These are phyloP conservation scores for Candida yuanshanica DNA, from an alignment of 805 yeast species.

Conservation along the genomic window DNA sequence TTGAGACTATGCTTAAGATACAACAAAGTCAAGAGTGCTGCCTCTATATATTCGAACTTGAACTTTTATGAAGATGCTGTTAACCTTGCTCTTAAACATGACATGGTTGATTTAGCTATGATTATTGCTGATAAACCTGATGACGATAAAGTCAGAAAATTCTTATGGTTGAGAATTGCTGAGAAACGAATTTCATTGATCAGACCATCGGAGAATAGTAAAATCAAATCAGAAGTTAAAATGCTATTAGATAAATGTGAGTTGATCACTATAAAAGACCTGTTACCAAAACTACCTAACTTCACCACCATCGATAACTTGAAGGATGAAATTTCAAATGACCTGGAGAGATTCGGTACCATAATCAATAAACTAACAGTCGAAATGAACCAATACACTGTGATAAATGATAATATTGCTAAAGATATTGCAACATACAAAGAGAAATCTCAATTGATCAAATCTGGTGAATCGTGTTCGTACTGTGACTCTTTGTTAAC, in stretches of 20 bases:
- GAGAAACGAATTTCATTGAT: slow-evolving; percentile 24
- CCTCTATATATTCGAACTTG: slow-evolving; percentile 63
- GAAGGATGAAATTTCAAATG: slow-evolving; percentile 74
- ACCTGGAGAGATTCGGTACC: slow-evolving; percentile 68
- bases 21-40: slow-evolving; percentile 57
- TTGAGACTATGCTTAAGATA: slow-evolving; percentile 64
- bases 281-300: slow-evolving; percentile 81
- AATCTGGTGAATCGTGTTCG: slow-evolving; percentile 81
- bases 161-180: slow-evolving; percentile 64
- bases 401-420: slow-evolving; percentile 54
- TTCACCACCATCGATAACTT: slow-evolving; percentile 75
- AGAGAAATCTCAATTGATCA: slow-evolving; percentile 57
- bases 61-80: slow-evolving; percentile 78
- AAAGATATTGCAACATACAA: slow-evolving; percentile 48
- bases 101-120: slow-evolving; percentile 52
- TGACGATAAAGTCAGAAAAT: slow-evolving; percentile 51
- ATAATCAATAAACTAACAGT: slow-evolving; percentile 58
- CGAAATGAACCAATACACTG: slow-evolving; percentile 72
- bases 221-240: slow-evolving; percentile 24
- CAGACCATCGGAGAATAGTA: slow-evolving; percentile 24
- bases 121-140: slow-evolving; percentile 52
- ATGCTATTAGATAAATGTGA: slow-evolving; percentile 40
- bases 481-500: slow-evolving; percentile 66
- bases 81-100: slow-evolving; percentile 58
- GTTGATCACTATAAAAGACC: slow-evolving; percentile 64